phyloP scores from a whole-genome alignment of 768 basidiomycete species.

The Dentipellis fragilis region DNA sequence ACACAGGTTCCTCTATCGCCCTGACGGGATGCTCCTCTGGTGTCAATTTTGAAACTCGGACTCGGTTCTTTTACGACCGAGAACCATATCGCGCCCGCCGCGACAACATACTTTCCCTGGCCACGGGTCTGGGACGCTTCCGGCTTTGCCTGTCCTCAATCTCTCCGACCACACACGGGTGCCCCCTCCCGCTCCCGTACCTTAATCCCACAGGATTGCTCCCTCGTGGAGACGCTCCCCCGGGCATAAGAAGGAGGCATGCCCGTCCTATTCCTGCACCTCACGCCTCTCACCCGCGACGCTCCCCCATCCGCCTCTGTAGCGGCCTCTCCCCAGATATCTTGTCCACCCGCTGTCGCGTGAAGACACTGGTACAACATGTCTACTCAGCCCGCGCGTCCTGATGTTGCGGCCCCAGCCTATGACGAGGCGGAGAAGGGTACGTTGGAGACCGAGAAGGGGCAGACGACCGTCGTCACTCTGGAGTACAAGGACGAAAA shows the following conservation, averaged over 20 bases:
- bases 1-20: conserved; percentile 5
- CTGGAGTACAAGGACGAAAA: conserved; percentile 12
- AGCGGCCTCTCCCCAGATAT: conserved; percentile 1
- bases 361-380: conserved; percentile 8
- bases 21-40: neutral
- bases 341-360: neutral
- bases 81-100: neutral
- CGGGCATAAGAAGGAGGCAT: conserved; percentile 7
- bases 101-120: neutral
- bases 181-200: conserved; percentile 1
- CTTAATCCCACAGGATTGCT: neutral
- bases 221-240: neutral
- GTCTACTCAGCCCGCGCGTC: conserved; percentile 9
- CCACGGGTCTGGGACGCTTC: conserved; percentile 3
- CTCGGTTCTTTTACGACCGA: neutral
- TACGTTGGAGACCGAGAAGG: conserved; percentile 12
- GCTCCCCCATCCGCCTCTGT: neutral
- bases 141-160: conserved; percentile 1
- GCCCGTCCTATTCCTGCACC: neutral
- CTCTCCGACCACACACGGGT: neutral
- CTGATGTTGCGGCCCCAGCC: conserved; percentile 14
- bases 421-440: conserved; percentile 23
- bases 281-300: neutral
- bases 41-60: neutral
- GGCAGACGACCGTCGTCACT: conserved; percentile 1